These are phyloP conservation scores for Aegilops tauschii DNA, from an alignment of 176 grass and related monocot species.

Conservation along the genomic window DNA sequence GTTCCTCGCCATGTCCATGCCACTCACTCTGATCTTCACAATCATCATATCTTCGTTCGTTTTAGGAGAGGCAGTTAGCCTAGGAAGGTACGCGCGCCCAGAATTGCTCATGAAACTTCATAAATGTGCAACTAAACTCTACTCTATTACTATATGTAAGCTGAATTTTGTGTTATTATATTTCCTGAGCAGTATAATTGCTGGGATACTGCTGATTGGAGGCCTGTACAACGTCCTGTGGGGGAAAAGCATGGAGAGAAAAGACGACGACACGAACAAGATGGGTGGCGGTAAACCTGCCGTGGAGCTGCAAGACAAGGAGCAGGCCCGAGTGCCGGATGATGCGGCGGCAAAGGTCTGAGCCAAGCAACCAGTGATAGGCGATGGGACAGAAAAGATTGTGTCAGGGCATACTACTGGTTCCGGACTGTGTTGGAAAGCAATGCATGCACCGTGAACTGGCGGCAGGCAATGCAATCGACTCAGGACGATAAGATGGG, in stretches of 20 bases:
- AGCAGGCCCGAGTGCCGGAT: conserved; percentile 6
- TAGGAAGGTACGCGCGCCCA: conserved; percentile 43
- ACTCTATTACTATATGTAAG: not conserved
- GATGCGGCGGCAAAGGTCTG: conserved; percentile 34
- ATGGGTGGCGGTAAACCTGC: not conserved
- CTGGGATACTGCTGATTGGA: conserved; percentile 42
- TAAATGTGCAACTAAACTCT: not conserved
- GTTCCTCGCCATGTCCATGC: conserved; percentile 74
- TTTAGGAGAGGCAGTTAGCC: conserved; percentile 60
- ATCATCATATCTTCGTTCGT: conserved; percentile 51
- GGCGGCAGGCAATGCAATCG: not conserved
- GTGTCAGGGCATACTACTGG: not conserved
- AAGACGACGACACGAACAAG: conserved; percentile 34
- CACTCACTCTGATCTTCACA: conserved; percentile 66
- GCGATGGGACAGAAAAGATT: conserved; percentile 18
- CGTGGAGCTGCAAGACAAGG: conserved; percentile 22
- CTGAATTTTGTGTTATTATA: not conserved
- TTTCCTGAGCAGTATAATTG: conserved; percentile 33
- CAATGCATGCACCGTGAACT: not conserved
- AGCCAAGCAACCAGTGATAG: not conserved
- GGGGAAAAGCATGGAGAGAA: conserved; percentile 51
- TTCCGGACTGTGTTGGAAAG: conserved; percentile 13
- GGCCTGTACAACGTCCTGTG: conserved; percentile 72
- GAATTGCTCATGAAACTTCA: not conserved
- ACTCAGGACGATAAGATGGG: not conserved